phyloP scores from a whole-genome alignment of 768 basidiomycete genomes.

The Royoungia palumana region DNA sequence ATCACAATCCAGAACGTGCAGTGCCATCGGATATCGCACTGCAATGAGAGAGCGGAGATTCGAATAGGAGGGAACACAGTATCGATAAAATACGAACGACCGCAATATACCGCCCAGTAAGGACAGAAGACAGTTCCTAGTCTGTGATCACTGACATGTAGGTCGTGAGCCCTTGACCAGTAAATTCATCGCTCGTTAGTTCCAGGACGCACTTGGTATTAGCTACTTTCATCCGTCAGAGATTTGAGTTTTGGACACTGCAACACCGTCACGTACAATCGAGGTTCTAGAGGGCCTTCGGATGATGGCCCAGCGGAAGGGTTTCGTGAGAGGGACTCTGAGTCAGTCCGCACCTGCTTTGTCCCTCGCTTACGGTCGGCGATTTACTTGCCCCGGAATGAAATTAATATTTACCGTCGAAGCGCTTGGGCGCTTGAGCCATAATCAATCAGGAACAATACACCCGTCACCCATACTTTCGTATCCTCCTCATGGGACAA shows the following conservation, averaged over 20 bases:
- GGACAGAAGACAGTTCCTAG: background rate
- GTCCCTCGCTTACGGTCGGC: slow-evolving; percentile 3
- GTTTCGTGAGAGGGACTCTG: slow-evolving; percentile 8
- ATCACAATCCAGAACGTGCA: slow-evolving; percentile 1
- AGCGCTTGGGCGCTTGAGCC: background rate
- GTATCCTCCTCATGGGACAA: background rate
- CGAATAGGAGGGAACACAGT: slow-evolving; percentile 8
- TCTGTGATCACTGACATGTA: background rate
- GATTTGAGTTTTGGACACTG: background rate
- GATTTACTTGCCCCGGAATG: background rate
- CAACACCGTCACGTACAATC: slow-evolving; percentile 15
- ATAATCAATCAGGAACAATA: slow-evolving; percentile 1
- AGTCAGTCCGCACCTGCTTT: background rate
- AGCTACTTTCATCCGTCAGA: background rate
- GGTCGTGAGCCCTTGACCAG: background rate
- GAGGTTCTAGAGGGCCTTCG: slow-evolving; percentile 2
- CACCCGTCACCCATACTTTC: background rate
- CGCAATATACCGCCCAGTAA: background rate
- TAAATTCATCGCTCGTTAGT: background rate
- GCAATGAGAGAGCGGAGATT: slow-evolving; percentile 1
- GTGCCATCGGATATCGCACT: background rate
- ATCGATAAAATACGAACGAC: background rate
- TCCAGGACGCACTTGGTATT: background rate
- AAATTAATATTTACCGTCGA: background rate
- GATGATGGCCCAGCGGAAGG: background rate